phyloP scores from a whole-genome alignment of 2,329 filamentous ascomycete genomes.

The Plenodomus lindquistii region DNA sequence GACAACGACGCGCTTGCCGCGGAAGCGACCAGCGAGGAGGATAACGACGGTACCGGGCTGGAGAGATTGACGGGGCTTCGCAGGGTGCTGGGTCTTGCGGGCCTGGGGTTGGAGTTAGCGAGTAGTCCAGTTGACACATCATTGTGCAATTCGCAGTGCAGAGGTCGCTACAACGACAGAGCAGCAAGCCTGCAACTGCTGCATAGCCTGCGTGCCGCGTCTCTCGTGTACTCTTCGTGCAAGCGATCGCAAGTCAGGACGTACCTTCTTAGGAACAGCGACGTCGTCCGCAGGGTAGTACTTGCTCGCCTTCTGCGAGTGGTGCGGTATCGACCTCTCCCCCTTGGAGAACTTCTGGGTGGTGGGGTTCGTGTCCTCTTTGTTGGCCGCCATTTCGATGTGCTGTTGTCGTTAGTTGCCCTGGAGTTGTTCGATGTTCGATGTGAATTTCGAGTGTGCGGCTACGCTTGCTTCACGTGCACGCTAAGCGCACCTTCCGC shows the following conservation, averaged over 20 bases:
- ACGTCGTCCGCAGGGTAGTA: conserved; percentile 98
- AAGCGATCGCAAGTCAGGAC: conserved; percentile 49
- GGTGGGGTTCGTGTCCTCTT: conserved; percentile 41
- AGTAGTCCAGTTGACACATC: conserved; percentile 12
- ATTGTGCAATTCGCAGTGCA: background rate
- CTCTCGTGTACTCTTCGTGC: conserved; percentile 19
- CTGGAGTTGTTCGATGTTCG: conserved; percentile 10
- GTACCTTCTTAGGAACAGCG: conserved; percentile 88
- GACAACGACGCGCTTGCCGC: conserved; percentile 99
- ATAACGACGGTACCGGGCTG: conserved; percentile 96
- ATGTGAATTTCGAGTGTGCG: conserved; percentile 15
- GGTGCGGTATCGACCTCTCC: conserved; percentile 85
- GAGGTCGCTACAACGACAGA: background rate
- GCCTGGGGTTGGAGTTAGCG: conserved; percentile 61
- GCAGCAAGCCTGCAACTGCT: background rate
- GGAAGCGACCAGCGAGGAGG: conserved; percentile 98
- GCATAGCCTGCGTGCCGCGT: background rate
- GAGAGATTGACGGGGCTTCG: conserved; percentile 85
- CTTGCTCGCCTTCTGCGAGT: conserved; percentile 92
- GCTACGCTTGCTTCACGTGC: background rate
- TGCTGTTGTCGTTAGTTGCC: conserved; percentile 47
- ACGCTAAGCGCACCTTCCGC: conserved; percentile 4
- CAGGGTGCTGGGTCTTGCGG: conserved; percentile 90
- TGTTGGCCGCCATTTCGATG: conserved; percentile 68
- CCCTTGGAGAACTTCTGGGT: conserved; percentile 98